These are phyloP conservation scores for Scedosporium aurantiacum DNA, from an alignment of 2,329 filamentous ascomycete species.

Conservation along the genomic window DNA sequence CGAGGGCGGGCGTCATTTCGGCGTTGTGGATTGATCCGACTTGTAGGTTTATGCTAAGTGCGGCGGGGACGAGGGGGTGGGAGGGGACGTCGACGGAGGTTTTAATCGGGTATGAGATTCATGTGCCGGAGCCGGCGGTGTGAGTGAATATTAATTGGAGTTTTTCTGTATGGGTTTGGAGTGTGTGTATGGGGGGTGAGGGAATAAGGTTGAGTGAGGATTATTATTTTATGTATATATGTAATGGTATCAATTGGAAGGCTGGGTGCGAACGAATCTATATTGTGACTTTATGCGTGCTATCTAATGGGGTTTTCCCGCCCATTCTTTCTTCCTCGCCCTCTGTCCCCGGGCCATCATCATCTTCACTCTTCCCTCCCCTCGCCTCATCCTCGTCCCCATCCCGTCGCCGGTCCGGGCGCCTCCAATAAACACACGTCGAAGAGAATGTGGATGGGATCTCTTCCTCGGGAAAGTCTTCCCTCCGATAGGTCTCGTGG, in stretches of 20 bases:
- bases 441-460: slow-evolving; percentile 25
- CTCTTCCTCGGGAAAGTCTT: slow-evolving; percentile 29
- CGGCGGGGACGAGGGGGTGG: slow-evolving; percentile 88
- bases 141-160: too few relatives aligned
- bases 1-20: slow-evolving; percentile 74
- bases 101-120: slow-evolving; percentile 86
- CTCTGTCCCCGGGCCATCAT: neutral
- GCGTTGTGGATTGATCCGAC: slow-evolving; percentile 79
- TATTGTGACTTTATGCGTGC: too few relatives aligned
- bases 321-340: too few relatives aligned
- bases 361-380: neutral
- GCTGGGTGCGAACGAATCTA: too few relatives aligned
- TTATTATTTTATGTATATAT: too few relatives aligned
- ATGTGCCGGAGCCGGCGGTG: neutral
- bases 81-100: slow-evolving; percentile 86
- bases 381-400: neutral
- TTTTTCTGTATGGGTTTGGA: neutral
- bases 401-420: neutral
- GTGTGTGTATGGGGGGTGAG: neutral
- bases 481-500: slow-evolving; percentile 19
- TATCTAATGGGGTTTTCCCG: too few relatives aligned
- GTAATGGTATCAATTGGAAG: too few relatives aligned
- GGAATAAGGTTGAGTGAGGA: neutral
- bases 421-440: slow-evolving; percentile 28
- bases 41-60: slow-evolving; percentile 82